Evolutionary conservation across 306 rosid species (phyloP), one percentile per base, ranked within the genome.

Genomic region (Sphenostylis stenocarpa): DNA sequence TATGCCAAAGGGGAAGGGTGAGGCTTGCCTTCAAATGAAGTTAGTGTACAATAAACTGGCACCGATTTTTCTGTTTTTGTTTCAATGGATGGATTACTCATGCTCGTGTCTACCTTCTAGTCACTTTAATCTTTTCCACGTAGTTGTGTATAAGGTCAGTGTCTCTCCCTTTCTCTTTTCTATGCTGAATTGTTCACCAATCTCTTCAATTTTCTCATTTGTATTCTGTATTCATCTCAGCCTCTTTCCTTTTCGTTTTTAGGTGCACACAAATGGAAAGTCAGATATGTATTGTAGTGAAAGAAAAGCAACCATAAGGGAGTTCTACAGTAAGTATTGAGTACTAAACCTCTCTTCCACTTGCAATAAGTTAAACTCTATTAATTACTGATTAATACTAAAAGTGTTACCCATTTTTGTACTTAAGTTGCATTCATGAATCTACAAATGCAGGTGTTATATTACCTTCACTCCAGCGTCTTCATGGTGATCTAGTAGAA

Each of bases 391-490:
- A 3, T 19, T 20, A 20, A 19, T 10, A 3, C 28, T 52, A 3
- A 20, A 39, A 39, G 0, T 39, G 13, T 11, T 39, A 3, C 5
- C 2, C 21, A 48, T n/a, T 56, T 60, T 47, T 28, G 48, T n/a
- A 28, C 41, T n/a, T 16, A 67, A 71, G 31, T 24, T 72, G 38
- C n/a, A 44, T 19, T 60, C 56, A 48, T 31, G 65, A 53, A 77
- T 65, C 52, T 80, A 55, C 72, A 80, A 78, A 70, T 55, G 77
- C 90, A 92, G 96, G 78, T 81, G 87, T 92, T 62, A 92, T 92
- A 82, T 81, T 92, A 33, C 96, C 96, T 8, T 90, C 97, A 20
- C 93, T 92, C 39, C 90, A 83, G 80, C 87, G 80, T 36, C 93
- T 92, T 72, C 85, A 80, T 43, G 73, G 76, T 49, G 72, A 88